These are phyloP conservation scores for Trichoderma pleuroti DNA, from an alignment of 2,329 filamentous ascomycete species.

Conservation along the genomic window DNA sequence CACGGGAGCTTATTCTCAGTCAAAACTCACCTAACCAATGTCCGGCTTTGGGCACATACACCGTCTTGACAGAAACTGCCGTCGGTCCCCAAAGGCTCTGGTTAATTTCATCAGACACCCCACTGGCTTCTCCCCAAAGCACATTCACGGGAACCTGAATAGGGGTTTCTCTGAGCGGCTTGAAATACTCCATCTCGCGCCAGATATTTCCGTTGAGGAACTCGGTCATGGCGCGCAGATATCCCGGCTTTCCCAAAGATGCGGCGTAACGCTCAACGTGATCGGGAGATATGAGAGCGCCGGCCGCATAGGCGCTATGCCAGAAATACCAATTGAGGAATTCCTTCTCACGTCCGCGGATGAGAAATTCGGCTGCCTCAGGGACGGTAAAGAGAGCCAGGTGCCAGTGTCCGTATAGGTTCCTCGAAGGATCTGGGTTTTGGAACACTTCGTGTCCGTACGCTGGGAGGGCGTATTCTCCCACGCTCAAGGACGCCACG, in stretches of 20 bases:
- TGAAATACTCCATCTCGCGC: slow-evolving; percentile 39
- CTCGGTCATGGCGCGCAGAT: slow-evolving; percentile 38
- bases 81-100: slow-evolving; percentile 8
- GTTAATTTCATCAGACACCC: slow-evolving; percentile 19
- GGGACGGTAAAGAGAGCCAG: slow-evolving; percentile 46
- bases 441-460: slow-evolving; percentile 37
- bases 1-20: not conserved
- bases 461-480: slow-evolving; percentile 42
- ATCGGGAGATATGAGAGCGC: slow-evolving; percentile 36
- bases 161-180: slow-evolving; percentile 21
- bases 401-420: slow-evolving; percentile 41
- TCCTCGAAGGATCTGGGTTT: slow-evolving; percentile 33
- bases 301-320: slow-evolving; percentile 41
- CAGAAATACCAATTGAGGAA: slow-evolving; percentile 47
- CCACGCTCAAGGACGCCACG: slow-evolving; percentile 35
- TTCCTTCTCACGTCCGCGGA: slow-evolving; percentile 40
- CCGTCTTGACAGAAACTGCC: not conserved
- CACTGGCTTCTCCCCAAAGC: slow-evolving; percentile 30
- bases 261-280: slow-evolving; percentile 38
- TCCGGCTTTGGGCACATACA: not conserved
- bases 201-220: slow-evolving; percentile 32
- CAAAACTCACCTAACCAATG: slow-evolving; percentile 3
- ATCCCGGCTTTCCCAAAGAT: slow-evolving; percentile 42
- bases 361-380: slow-evolving; percentile 45
- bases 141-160: slow-evolving; percentile 25